Base-by-base conservation (phyloP, 805 yeast species). In the Candida takata region DNA sequence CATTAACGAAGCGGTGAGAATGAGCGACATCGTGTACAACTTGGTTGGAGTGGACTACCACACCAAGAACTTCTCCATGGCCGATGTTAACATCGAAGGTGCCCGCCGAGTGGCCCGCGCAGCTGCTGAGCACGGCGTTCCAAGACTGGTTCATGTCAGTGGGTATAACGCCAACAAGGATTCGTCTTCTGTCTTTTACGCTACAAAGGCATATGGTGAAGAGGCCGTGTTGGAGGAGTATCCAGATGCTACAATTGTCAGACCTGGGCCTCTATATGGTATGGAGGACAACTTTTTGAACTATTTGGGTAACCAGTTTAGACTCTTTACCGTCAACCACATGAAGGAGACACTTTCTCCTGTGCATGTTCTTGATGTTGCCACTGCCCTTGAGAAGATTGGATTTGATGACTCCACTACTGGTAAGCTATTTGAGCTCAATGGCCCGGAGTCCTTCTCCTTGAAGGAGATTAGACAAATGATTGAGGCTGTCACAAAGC, bases 181-280 rank as follows among this genome's bases (percentile, higher is more conserved):
- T 41, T 79, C 88, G 12, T 62, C 73, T 15, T 80, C 90, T 8
- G 69, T 71, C n/a, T 85, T 72, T 58, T 77, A 75, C 57, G 80
- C 87, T 25, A 77, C 95, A 27, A 85, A 85, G 64, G 92, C 84
- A 34, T 58, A 77, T 32, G 88, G 83, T 39, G 95, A 85, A 62
- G 69, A 74, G 51, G 74, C 71, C 23, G 94, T 80, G 18, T 66
- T 71, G 41, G 84, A 74, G 28, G 71, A 72, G 31, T 57, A 72
- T 36, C 94, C 95, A 19, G 82, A 76, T 51, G 69, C 84, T 33
- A 84, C 95, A 14, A 84, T 85, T 51, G 92, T 84, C 21, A 77
- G 95, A 60, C 95, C 95, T 6, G 77, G 82, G 17, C 84, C 84
- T 33, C 70, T 84, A 74, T 84, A 63, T 54, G 92, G 92, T 23